Evolutionary conservation across 305 asterid species (phyloP).

Genomic region (Andrographis paniculata): DNA sequence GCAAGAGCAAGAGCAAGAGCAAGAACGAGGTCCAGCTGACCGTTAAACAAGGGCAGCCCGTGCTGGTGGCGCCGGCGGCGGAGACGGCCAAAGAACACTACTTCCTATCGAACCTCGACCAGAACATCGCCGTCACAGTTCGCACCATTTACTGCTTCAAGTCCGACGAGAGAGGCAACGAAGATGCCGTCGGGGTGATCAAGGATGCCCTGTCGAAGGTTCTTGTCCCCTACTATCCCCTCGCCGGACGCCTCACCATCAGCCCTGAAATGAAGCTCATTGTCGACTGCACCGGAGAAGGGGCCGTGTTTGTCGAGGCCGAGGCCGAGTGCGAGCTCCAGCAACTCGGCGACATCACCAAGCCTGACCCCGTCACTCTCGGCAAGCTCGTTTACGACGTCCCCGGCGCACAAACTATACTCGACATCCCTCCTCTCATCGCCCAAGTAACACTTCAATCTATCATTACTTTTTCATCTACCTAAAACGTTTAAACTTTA

Average conservation of each 20-base stretch:
- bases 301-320: conserved; percentile 83
- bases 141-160: conserved; percentile 75
- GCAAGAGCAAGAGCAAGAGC: conserved; percentile 24
- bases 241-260: conserved; percentile 61
- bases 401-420: conserved; percentile 56
- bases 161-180: conserved; percentile 52
- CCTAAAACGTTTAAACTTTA: no score
- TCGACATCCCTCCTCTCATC: conserved; percentile 71
- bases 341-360: conserved; percentile 59
- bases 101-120: conserved; percentile 79
- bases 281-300: conserved; percentile 74
- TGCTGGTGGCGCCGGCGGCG: conserved; percentile 52
- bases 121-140: conserved; percentile 72
- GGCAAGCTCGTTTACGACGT: conserved; percentile 78
- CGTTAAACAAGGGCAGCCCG: conserved; percentile 50
- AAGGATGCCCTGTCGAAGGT: conserved; percentile 63
- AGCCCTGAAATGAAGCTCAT: conserved; percentile 61
- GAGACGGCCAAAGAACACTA: conserved; percentile 54
- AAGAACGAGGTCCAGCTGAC: conserved; percentile 19
- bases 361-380: conserved; percentile 71
- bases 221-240: conserved; percentile 62
- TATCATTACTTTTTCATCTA: no score
- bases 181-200: conserved; percentile 35
- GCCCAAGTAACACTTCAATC: conserved; percentile 64
- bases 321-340: conserved; percentile 53